Evolutionary conservation across 2,329 filamentous ascomycete genomes (phyloP), one percentile per base, ranked within the genome.

Genomic region (Scedosporium aurantiacum): DNA sequence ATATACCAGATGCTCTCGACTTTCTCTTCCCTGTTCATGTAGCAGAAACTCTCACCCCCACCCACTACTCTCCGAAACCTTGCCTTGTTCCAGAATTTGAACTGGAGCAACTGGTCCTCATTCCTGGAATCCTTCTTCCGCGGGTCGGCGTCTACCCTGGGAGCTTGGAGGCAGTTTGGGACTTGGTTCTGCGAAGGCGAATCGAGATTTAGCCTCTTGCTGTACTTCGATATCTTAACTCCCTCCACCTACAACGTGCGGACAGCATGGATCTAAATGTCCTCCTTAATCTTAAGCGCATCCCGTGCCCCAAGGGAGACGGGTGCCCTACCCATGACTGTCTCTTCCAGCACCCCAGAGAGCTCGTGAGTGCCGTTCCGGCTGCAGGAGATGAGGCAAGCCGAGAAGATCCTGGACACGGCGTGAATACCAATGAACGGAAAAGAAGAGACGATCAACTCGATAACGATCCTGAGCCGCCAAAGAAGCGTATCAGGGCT

Each of bases 231-330:
- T 37, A 14, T 7, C 8, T 8, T 18, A 54, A 10, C 23, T 7
- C 6, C n/a, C 18, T 5, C 5, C 23, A 14, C 18, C 21, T 5
- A 16, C 4, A 27, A 23, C 12, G 23, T 60, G 28, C 47, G 8
- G 14, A 6, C 58, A 52, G 6, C 6, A 67, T 68, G 62, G 63
- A 65, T 41, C 63, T 66, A 28, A 61, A 63, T 27, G 50, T 54
- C 21, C 50, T 54, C 21, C 23, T 27, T 23, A 60, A 62, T 56
- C 76, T 81, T 64, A 81, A 79, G 66, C 75, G 74, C 63, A 76
- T 82, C 57, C 77, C 78, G 8, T 82, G 79, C 65, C 79, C 79
- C 5, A 78, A 77, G 21, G 79, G 79, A 58, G 71, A 75, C 56
- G 70, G 63, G 2, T 82, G 79, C 66, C 78, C 74, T 7, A 78